Percentiles rank a stretch among this genome's conserved stretches.
Evolutionary conservation across 2,329 filamentous ascomycete genomes (phyloP).

Genomic region (Aspergillus sp.): DNA sequence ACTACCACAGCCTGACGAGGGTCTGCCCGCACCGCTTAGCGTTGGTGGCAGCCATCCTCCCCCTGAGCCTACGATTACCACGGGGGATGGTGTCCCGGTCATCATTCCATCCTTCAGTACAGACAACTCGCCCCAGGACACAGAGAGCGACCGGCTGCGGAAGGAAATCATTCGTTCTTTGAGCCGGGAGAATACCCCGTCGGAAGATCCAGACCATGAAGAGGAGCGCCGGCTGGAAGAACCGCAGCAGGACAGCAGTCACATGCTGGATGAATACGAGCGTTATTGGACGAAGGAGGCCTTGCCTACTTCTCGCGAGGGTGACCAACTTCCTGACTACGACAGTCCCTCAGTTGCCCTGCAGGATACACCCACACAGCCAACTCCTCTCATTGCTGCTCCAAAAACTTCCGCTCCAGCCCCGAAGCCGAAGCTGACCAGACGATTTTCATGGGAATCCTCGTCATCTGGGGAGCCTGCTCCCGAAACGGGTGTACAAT

Average conservation of each 20-base stretch:
- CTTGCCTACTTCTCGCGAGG: conserved; percentile 21
- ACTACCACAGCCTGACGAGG: conserved; percentile 15
- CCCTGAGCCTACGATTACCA: conserved; percentile 16
- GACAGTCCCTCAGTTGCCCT: conserved; percentile 12
- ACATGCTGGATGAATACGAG: conserved; percentile 42
- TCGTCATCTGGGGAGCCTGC: conserved; percentile 23
- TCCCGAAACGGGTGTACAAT: conserved; percentile 18
- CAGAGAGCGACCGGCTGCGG: conserved; percentile 48
- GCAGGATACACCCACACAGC: neutral
- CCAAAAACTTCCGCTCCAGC: conserved; percentile 12
- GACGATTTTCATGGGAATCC: conserved; percentile 50
- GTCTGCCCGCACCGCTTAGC: conserved; percentile 39
- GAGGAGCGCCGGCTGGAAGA: conserved; percentile 22
- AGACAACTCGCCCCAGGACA: conserved; percentile 40
- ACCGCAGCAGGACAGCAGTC: conserved; percentile 31
- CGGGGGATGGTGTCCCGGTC: conserved; percentile 31
- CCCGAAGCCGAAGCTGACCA: conserved; percentile 33
- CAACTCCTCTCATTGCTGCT: neutral
- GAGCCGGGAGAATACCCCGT: conserved; percentile 41
- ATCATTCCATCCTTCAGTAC: conserved; percentile 37
- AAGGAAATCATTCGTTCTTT: conserved; percentile 53
- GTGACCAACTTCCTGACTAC: conserved; percentile 16
- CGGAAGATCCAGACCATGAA: conserved; percentile 28
- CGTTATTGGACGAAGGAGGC: conserved; percentile 38
- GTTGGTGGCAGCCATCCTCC: conserved; percentile 26